Conservation (phyloP, 1,284 basidiomycete species). For the Trichosporon ovoides region DNA sequence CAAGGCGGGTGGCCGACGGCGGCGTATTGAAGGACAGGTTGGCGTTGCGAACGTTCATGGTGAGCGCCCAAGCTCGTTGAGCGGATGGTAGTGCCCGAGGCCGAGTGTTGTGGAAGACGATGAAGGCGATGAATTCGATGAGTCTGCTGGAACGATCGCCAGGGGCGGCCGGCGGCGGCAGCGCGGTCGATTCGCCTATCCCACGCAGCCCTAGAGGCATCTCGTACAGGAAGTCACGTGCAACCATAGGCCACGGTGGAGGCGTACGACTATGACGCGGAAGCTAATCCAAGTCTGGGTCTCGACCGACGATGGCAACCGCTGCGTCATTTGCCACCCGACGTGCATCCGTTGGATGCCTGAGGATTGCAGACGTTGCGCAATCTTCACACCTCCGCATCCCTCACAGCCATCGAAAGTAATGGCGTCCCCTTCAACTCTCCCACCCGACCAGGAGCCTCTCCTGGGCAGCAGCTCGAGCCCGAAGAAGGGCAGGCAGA, state of each 20-base stretch:
- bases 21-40: neutral
- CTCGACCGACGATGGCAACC: too few relatives aligned
- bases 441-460: conserved; percentile 25
- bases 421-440: conserved; percentile 31
- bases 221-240: neutral
- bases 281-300: neutral
- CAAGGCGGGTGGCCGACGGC: neutral
- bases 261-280: neutral
- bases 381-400: neutral
- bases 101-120: conserved; percentile 4
- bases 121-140: conserved; percentile 2
- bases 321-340: too few relatives aligned
- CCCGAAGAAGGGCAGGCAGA: conserved; percentile 11
- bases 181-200: neutral
- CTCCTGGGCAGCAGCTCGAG: conserved; percentile 24
- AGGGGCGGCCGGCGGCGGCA: neutral
- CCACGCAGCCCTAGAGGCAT: neutral
- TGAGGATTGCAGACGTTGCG: neutral
- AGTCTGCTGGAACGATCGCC: neutral
- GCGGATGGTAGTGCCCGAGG: conserved; percentile 4
- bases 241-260: neutral
- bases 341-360: neutral
- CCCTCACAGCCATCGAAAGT: neutral
- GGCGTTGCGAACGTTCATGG: conserved; percentile 7
- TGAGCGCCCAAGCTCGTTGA: conserved; percentile 1